Evolutionary conservation across 1,284 basidiomycete species (phyloP), one percentile per base, ranked within the genome.

Genomic region (Coniferiporia weirii): DNA sequence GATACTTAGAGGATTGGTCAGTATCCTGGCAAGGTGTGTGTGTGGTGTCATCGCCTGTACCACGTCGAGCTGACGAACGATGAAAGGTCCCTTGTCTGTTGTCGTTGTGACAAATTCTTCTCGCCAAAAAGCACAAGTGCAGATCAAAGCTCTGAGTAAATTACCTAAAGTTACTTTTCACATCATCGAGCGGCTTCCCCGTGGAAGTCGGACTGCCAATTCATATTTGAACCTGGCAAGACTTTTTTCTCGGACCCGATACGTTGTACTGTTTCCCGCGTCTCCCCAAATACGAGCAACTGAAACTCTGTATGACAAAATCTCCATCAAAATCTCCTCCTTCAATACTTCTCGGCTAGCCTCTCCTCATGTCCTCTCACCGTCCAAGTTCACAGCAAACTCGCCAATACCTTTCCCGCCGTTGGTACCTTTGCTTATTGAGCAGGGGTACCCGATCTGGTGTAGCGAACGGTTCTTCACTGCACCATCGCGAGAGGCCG

Each of bases 211-310:
- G 22, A 77, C 78, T 13, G 75, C 79, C 20, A 87, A 87, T 62
- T 68, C 74, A 8, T 83, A 81, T 66, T 73, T 87, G 46, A 88
- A 88, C 67, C 64, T 87, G 20, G 85, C 84, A 3, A 75, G 85
- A 20, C 70, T 86, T 53, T 81, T 85, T 66, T 74, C 85, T 5
- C 73, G 66, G 4, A 82, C 83, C 9, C 66, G 74, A 0, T 70
- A 67, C 34, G 77, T 82, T 7, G 69, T 80, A 46, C 69, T 88
- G 56, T 80, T 84, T 63, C 84, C 85, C 22, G 49, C 65, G 56
- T 19, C 66, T 69, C 49, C 65, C 67, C 45, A 57, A 56, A 49
- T 57, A 67, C 17, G 49, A 69, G 35, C 55, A 65, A 52, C 57
- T 54, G 9, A 64, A 60, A 38, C 43, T 13, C 20, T 61, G 5